Conservation (phyloP, 192 early-diverging fungal genomes). For the Polychytrium aggregatum region DNA sequence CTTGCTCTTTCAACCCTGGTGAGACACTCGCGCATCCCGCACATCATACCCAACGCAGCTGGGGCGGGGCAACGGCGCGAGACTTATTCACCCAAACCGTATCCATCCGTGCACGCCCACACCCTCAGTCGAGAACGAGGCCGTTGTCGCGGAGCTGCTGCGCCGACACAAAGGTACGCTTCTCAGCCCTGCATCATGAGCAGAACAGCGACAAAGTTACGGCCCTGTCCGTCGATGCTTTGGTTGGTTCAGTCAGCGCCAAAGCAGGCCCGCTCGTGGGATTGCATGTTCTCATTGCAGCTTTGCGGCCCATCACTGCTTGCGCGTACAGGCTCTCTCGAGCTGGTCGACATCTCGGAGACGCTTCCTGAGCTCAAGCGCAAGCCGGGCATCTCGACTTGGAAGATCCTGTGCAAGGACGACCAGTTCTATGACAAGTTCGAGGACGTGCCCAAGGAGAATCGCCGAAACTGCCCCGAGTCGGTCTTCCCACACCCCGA, state of each 20-base stretch:
- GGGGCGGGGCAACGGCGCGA: too few relatives aligned
- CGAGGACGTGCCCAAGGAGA: conserved; percentile 15
- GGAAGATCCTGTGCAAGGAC: conserved; percentile 79
- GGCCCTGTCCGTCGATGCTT: too few relatives aligned
- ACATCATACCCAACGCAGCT: too few relatives aligned
- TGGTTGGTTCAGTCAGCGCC: too few relatives aligned
- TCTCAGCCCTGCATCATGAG: not conserved
- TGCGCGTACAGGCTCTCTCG: conserved; percentile 53
- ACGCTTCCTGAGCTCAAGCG: conserved; percentile 71
- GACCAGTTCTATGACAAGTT: conserved; percentile 28
- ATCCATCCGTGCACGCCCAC: too few relatives aligned
- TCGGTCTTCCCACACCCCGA: conserved; percentile 33
- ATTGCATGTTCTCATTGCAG: not conserved
- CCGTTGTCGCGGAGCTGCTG: conserved; percentile 80
- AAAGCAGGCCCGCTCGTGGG: too few relatives aligned
- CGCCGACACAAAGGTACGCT: conserved; percentile 36
- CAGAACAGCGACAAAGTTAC: too few relatives aligned
- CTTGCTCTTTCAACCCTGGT: conserved; percentile 99
- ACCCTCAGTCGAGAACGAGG: conserved; percentile 83
- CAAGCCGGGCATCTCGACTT: conserved; percentile 66
- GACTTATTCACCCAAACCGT: too few relatives aligned
- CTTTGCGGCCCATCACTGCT: not conserved
- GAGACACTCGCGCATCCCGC: too few relatives aligned
- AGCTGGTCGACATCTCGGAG: conserved; percentile 76
- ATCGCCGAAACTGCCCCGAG: conserved; percentile 5